Conservation (phyloP, 2,329 filamentous ascomycete genomes). For the Hyphodiscus sp. region DNA sequence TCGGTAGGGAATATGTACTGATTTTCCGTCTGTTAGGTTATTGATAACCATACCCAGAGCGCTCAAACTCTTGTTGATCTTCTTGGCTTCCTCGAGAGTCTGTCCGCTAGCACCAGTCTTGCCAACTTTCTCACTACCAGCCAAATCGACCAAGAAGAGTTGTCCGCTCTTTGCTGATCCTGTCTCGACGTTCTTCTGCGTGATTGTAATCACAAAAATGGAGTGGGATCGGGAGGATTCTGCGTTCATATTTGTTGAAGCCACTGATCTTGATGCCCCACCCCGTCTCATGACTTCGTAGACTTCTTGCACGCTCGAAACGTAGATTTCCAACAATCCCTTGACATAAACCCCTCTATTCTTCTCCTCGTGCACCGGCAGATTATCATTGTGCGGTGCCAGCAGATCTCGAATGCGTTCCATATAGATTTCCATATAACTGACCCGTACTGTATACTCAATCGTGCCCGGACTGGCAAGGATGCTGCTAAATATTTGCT, state of each 20-base stretch:
- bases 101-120: slow-evolving; percentile 98
- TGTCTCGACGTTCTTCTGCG: slow-evolving; percentile 95
- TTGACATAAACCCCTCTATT: slow-evolving; percentile 95
- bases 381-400: slow-evolving; percentile 87
- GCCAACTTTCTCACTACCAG: slow-evolving; percentile 96
- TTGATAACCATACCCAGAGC: slow-evolving; percentile 99
- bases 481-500: slow-evolving; percentile 96
- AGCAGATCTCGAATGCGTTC: slow-evolving; percentile 93
- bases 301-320: slow-evolving; percentile 90
- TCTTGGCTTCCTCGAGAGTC: slow-evolving; percentile 96
- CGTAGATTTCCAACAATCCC: slow-evolving; percentile 88
- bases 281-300: slow-evolving; percentile 95
- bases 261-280: slow-evolving; percentile 82
- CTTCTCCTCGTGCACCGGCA: slow-evolving; percentile 98
- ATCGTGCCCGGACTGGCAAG: slow-evolving; percentile 86
- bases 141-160: slow-evolving; percentile 95
- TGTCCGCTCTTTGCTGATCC: slow-evolving; percentile 94
- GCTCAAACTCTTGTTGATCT: slow-evolving; percentile 99
- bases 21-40: slow-evolving; percentile 92
- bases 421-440: slow-evolving; percentile 99
- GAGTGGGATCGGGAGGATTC: slow-evolving; percentile 97
- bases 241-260: slow-evolving; percentile 98
- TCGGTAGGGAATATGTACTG: slow-evolving; percentile 89
- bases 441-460: slow-evolving; percentile 97
- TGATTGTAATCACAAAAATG: slow-evolving; percentile 94